phyloP scores from a whole-genome alignment of 176 grass and related monocot species.

The Pontederia crassipes region DNA sequence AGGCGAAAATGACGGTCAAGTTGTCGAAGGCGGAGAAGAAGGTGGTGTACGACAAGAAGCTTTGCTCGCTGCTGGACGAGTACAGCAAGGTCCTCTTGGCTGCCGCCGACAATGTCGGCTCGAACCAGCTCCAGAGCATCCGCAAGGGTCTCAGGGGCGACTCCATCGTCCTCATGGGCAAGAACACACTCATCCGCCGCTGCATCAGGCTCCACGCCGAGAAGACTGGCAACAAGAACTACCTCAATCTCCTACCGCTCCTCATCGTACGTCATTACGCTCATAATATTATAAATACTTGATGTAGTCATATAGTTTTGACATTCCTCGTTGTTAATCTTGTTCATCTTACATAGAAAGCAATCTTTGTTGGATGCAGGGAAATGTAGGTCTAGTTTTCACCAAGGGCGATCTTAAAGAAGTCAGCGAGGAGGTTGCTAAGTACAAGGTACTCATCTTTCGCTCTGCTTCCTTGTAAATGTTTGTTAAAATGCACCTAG shows the following conservation, averaged over 20 bases:
- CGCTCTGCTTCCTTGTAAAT: too few relatives aligned
- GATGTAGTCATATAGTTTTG: neutral
- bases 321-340: neutral
- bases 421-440: conserved; percentile 13
- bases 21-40: conserved; percentile 11
- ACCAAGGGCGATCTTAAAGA: conserved; percentile 10
- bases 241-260: conserved; percentile 7
- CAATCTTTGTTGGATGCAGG: neutral
- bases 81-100: conserved; percentile 9
- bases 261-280: neutral
- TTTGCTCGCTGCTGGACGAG: conserved; percentile 5
- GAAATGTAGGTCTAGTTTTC: conserved; percentile 4
- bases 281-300: neutral
- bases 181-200: conserved; percentile 14
- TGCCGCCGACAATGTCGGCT: conserved; percentile 6
- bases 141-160: conserved; percentile 5
- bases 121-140: conserved; percentile 11
- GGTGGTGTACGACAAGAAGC: conserved; percentile 9
- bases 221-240: conserved; percentile 15
- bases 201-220: conserved; percentile 6
- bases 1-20: neutral
- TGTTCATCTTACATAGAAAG: neutral
- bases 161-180: conserved; percentile 10
- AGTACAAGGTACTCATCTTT: neutral
- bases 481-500: too few relatives aligned